These are phyloP conservation scores for Moesziomyces sp. DNA, from an alignment of 1,284 basidiomycete species.

Conservation along the genomic window DNA sequence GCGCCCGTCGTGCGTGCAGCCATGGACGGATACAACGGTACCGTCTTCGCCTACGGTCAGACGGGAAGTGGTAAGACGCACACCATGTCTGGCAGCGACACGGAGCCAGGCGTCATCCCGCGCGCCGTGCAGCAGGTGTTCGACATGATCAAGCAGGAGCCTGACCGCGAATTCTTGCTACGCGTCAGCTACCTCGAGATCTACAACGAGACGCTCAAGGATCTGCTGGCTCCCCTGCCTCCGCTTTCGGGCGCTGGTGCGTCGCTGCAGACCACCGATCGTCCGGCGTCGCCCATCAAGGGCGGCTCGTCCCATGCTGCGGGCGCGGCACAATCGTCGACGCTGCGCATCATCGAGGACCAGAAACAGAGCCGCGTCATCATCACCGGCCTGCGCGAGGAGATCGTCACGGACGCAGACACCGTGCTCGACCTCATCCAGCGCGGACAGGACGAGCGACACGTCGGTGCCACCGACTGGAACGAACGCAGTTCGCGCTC, in stretches of 20 bases:
- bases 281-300: constrained; percentile 41
- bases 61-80: constrained; percentile 77
- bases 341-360: constrained; percentile 65
- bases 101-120: constrained; percentile 93
- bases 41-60: constrained; percentile 94
- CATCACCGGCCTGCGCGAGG: constrained; percentile 71
- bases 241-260: constrained; percentile 5
- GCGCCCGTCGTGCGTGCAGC: constrained; percentile 75
- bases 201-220: constrained; percentile 73
- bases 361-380: constrained; percentile 69
- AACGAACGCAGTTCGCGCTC: constrained; percentile 93
- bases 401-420: constrained; percentile 71
- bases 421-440: constrained; percentile 76
- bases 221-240: constrained; percentile 68
- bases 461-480: constrained; percentile 96
- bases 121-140: constrained; percentile 79
- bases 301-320: constrained; percentile 13
- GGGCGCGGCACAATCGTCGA: constrained; percentile 13
- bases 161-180: constrained; percentile 69
- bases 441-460: constrained; percentile 84
- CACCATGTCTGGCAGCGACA: constrained; percentile 82
- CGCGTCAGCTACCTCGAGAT: constrained; percentile 74
- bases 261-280: constrained; percentile 16
- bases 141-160: constrained; percentile 63
- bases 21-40: constrained; percentile 96